phyloP scores from a whole-genome alignment of 345 rosid species.

The Arabidopsis arenosa region DNA sequence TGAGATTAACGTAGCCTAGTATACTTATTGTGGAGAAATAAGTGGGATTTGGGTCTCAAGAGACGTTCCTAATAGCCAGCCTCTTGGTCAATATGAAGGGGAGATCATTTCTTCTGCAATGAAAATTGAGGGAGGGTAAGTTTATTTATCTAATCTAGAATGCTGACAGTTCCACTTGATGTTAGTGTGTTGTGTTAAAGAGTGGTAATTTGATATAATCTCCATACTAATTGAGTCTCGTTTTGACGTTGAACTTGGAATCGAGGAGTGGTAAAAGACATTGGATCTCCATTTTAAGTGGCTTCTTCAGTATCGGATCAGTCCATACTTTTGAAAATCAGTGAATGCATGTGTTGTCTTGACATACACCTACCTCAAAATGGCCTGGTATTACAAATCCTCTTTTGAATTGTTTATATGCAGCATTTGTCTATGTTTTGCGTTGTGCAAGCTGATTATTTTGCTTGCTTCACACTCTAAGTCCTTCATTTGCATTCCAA shows the following conservation, averaged over 20 bases:
- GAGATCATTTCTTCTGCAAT: slow-evolving; percentile 75
- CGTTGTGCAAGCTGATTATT: background rate
- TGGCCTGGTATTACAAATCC: slow-evolving; percentile 75
- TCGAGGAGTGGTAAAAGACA: background rate
- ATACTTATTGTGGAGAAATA: slow-evolving; percentile 71
- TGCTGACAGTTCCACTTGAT: slow-evolving; percentile 11
- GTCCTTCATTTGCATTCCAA: slow-evolving; percentile 19
- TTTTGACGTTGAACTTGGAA: slow-evolving; percentile 1
- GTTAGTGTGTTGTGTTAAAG: slow-evolving; percentile 1
- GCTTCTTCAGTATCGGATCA: too few species aligned
- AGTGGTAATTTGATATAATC: background rate
- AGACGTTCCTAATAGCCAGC: slow-evolving; percentile 83
- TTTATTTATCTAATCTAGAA: slow-evolving; percentile 10
- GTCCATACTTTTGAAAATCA: too few species aligned
- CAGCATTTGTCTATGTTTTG: slow-evolving; percentile 1
- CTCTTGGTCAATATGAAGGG: slow-evolving; percentile 92
- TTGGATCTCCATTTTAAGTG: too few species aligned
- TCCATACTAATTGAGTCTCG: background rate
- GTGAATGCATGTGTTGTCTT: slow-evolving; percentile 84
- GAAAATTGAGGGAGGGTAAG: slow-evolving; percentile 73
- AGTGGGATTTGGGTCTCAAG: slow-evolving; percentile 86
- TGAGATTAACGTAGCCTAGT: slow-evolving; percentile 21
- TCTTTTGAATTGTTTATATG: slow-evolving; percentile 9
- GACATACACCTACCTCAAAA: slow-evolving; percentile 82
- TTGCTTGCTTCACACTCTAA: slow-evolving; percentile 21